Evolutionary conservation across 2,329 filamentous ascomycete genomes (phyloP).

Genomic region (Dactylonectria macrodidyma): DNA sequence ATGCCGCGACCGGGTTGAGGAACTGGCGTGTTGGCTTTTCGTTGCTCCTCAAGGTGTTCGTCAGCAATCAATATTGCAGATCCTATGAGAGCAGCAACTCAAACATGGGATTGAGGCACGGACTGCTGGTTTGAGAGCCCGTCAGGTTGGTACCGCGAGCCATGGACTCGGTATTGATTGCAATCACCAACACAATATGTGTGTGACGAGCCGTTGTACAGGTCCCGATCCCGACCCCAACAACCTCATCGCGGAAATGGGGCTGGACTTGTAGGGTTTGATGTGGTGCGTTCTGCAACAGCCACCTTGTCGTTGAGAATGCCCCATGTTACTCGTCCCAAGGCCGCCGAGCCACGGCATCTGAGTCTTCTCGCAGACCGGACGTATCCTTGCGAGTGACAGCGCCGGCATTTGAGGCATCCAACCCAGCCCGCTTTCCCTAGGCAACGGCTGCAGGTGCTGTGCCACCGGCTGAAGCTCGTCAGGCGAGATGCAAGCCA

Average conservation of each 20-base stretch:
- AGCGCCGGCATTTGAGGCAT: slow-evolving; percentile 25
- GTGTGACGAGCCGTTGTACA: slow-evolving; percentile 7
- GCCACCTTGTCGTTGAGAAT: slow-evolving; percentile 6
- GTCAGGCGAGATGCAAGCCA: slow-evolving; percentile 8
- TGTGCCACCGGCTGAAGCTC: slow-evolving; percentile 7
- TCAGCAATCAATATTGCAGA: slow-evolving; percentile 29
- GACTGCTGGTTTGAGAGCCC: slow-evolving; percentile 13
- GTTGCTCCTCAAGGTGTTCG: slow-evolving; percentile 13
- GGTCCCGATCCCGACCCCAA: slow-evolving; percentile 11
- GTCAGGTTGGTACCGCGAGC: slow-evolving; percentile 18
- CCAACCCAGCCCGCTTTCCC: slow-evolving; percentile 7
- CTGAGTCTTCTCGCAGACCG: slow-evolving; percentile 11
- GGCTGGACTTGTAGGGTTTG: slow-evolving; percentile 12
- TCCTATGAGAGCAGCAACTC: slow-evolving; percentile 13
- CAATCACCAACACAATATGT: slow-evolving; percentile 19
- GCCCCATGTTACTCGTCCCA: slow-evolving; percentile 1
- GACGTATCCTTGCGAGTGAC: slow-evolving; percentile 14
- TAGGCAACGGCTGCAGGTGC: slow-evolving; percentile 16
- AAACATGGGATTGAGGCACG: slow-evolving; percentile 25
- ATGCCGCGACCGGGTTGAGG: slow-evolving; percentile 11
- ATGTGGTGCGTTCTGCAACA: slow-evolving; percentile 21
- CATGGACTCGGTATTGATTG: slow-evolving; percentile 18
- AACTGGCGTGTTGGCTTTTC: slow-evolving; percentile 26
- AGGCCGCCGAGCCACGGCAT: slow-evolving; percentile 23
- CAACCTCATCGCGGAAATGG: slow-evolving; percentile 9